Conservation (phyloP, 768 basidiomycete species). For the Trametes elegans region DNA sequence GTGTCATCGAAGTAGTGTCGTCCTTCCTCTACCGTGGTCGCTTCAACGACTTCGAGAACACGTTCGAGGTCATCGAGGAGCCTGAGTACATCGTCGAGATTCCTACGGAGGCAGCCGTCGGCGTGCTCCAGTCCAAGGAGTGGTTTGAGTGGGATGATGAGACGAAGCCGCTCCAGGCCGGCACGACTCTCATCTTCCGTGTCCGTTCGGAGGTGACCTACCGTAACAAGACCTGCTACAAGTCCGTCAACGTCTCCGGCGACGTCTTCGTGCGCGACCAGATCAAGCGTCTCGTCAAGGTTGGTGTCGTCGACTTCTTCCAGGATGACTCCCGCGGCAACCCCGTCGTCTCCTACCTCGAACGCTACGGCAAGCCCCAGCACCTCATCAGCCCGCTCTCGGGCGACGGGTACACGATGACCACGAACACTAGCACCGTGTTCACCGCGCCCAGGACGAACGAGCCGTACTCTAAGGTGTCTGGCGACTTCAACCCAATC, state of each 20-base stretch:
- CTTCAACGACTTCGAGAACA: slow-evolving; percentile 92
- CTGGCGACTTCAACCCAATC: slow-evolving; percentile 98
- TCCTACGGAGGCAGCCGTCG: slow-evolving; percentile 74
- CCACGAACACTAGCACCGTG: slow-evolving; percentile 54
- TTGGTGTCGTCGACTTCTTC: slow-evolving; percentile 83
- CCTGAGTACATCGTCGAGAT: slow-evolving; percentile 83
- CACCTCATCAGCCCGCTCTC: slow-evolving; percentile 76
- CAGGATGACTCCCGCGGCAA: slow-evolving; percentile 90
- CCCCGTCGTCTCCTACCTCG: slow-evolving; percentile 88
- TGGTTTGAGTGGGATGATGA: slow-evolving; percentile 98
- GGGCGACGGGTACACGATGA: slow-evolving; percentile 85
- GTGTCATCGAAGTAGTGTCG: slow-evolving; percentile 90
- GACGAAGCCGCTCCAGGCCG: slow-evolving; percentile 69
- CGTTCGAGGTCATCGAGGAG: slow-evolving; percentile 90
- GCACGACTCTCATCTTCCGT: slow-evolving; percentile 87
- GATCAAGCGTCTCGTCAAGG: slow-evolving; percentile 84
- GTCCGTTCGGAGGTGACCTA: slow-evolving; percentile 83
- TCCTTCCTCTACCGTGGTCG: slow-evolving; percentile 96
- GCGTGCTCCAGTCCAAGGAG: slow-evolving; percentile 91
- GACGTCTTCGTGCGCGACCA: slow-evolving; percentile 87
- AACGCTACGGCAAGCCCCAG: slow-evolving; percentile 83
- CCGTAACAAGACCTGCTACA: slow-evolving; percentile 86
- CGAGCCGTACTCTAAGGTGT: slow-evolving; percentile 92
- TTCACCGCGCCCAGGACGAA: slow-evolving; percentile 90
- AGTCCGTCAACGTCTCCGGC: slow-evolving; percentile 77